These are phyloP conservation scores for Hyaloperonospora arabidopsidis DNA, from an alignment of 352 stramenopile genomes.

Conservation along the genomic window DNA sequence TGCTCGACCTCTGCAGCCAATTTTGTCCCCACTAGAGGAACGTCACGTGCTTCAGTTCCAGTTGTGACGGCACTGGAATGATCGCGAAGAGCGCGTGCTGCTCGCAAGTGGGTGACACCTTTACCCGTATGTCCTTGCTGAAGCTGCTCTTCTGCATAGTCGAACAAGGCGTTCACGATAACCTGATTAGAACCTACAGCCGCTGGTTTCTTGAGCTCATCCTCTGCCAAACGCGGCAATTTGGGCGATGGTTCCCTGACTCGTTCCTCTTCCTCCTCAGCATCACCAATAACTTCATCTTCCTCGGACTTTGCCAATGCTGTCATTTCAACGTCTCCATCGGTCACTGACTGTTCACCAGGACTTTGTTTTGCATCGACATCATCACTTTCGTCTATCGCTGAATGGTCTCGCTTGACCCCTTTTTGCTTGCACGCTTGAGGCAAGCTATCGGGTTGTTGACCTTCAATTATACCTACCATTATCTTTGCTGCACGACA, in stretches of 20 bases:
- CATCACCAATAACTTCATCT: constrained; percentile 8
- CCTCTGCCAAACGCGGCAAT: constrained; percentile 37
- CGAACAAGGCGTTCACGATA: constrained; percentile 49
- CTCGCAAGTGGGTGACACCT: constrained; percentile 46
- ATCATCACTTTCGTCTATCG: background rate
- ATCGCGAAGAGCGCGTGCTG: constrained; percentile 42
- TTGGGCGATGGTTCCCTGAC: constrained; percentile 18
- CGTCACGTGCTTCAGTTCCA: constrained; percentile 21
- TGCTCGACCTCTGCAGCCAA: constrained; percentile 50
- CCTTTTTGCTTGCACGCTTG: constrained; percentile 7
- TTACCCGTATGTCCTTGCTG: constrained; percentile 49
- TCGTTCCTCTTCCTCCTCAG: background rate
- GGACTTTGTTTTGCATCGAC: background rate
- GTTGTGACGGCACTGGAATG: constrained; percentile 36
- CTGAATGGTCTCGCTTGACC: constrained; percentile 9
- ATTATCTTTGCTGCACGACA: constrained; percentile 1
- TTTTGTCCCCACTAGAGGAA: constrained; percentile 37
- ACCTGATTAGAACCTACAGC: constrained; percentile 42
- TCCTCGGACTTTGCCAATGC: constrained; percentile 2
- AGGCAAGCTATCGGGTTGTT: constrained; percentile 6
- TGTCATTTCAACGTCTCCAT: constrained; percentile 1
- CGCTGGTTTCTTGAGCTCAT: constrained; percentile 31
- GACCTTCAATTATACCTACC: constrained; percentile 4
- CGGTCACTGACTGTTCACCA: background rate
- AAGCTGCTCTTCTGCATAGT: constrained; percentile 45